These are phyloP conservation scores for Alternaria viburni DNA, from an alignment of 2,329 filamentous ascomycete genomes.

Conservation along the genomic window DNA sequence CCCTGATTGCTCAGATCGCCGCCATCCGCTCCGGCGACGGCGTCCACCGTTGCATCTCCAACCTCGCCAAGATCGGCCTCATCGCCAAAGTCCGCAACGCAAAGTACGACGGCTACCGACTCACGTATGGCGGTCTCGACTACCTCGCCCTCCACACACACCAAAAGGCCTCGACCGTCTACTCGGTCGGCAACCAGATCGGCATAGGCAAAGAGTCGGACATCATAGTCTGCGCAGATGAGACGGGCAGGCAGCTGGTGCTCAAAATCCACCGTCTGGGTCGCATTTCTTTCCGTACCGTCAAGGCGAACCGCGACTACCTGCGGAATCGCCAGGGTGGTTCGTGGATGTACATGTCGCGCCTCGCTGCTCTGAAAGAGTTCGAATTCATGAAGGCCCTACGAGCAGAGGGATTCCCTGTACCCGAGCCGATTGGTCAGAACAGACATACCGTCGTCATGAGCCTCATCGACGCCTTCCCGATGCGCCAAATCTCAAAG, in stretches of 20 bases:
- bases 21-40: slow-evolving; percentile 75
- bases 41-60: slow-evolving; percentile 86
- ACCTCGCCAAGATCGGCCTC: slow-evolving; percentile 87
- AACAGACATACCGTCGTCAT: slow-evolving; percentile 96
- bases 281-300: slow-evolving; percentile 93
- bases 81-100: slow-evolving; percentile 94
- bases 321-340: slow-evolving; percentile 79
- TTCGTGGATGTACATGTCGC: slow-evolving; percentile 98
- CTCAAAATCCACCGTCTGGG: slow-evolving; percentile 96
- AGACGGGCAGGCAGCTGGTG: slow-evolving; percentile 76
- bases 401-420: slow-evolving; percentile 81
- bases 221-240: slow-evolving; percentile 89
- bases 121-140: slow-evolving; percentile 96
- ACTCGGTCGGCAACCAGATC: slow-evolving; percentile 92
- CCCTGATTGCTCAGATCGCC: slow-evolving; percentile 83
- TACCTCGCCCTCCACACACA: slow-evolving; percentile 95
- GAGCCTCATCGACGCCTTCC: slow-evolving; percentile 90
- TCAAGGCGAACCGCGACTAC: slow-evolving; percentile 96
- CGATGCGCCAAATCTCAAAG: slow-evolving; percentile 83
- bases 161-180: slow-evolving; percentile 78
- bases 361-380: slow-evolving; percentile 91
- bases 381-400: slow-evolving; percentile 93
- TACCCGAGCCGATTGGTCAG: slow-evolving; percentile 86
- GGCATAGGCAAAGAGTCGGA: slow-evolving; percentile 98
- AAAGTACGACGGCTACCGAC: slow-evolving; percentile 94